Evolutionary conservation across 495 filamentous ascomycete genomes (phyloP).

Genomic region (Aspergillus homomorphus): DNA sequence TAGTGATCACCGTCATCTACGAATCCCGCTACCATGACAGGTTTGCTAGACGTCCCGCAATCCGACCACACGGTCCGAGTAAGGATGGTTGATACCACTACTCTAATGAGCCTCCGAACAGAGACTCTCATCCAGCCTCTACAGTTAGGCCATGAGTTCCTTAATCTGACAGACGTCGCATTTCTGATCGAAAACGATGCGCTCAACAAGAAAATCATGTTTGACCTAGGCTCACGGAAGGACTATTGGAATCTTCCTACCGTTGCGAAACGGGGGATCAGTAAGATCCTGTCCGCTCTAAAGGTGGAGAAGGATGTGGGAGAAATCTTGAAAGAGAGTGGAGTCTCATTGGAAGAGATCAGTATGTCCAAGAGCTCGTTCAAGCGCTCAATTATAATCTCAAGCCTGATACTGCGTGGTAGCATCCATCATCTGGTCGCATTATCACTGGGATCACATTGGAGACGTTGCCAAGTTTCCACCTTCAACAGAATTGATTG

Average conservation of each 20-base stretch:
- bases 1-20: too few species aligned
- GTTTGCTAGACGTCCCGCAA: conserved; percentile 5
- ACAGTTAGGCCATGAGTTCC: conserved; percentile 29
- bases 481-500: conserved; percentile 25
- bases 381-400: neutral
- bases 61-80: conserved; percentile 30
- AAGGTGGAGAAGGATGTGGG: conserved; percentile 26
- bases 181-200: conserved; percentile 34
- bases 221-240: conserved; percentile 28
- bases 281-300: conserved; percentile 19
- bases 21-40: neutral
- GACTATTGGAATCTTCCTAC: conserved; percentile 30
- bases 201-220: conserved; percentile 27
- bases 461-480: conserved; percentile 33
- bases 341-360: conserved; percentile 8
- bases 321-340: conserved; percentile 27
- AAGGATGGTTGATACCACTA: conserved; percentile 35
- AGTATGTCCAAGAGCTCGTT: neutral
- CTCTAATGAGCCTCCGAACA: conserved; percentile 27
- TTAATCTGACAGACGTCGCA: conserved; percentile 35
- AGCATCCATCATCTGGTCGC: conserved; percentile 17
- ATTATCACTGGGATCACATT: conserved; percentile 29
- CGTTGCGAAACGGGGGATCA: conserved; percentile 9
- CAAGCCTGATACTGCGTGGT: neutral
- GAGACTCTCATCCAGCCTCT: conserved; percentile 34